Evolutionary conservation across 148 eudicot genomes (phyloP), one percentile per base, ranked within the genome.

Genomic region (Heliosperma pusillum): DNA sequence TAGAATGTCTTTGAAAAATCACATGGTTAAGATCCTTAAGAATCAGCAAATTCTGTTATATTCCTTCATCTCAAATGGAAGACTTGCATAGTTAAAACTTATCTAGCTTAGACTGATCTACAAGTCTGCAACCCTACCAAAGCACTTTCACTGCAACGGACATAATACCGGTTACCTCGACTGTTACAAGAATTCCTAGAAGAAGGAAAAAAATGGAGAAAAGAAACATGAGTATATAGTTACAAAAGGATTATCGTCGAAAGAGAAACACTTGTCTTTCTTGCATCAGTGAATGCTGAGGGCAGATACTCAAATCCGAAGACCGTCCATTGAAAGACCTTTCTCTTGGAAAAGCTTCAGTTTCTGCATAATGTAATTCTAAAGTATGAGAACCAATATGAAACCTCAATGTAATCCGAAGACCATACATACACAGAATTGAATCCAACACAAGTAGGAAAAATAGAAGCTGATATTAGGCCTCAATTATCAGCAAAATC

Each of bases 331-430:
- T 26, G 84, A 80, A 27, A 83, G 78, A 52, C 83, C 85, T 64
- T 81, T 78, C 52, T 84, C 88, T 58, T 87, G 81, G 24, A 90
- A 83, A 80, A 82, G 63, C 85, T 90, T 90, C 78, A 90, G 75
- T 79, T 90, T 90, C 94, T 90, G 87, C 80, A 76, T 10, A 70
- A 36, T 4, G 10, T 19, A 52, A 50, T 15, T 47, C 70, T 22
- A 65, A 75, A 77, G 2, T 66, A n/a, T 19, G 47, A 66, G 69
- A 47, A 66, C 36, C 69, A 36, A 17, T 0, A 33, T 17, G 19
- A 17, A 33, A 65, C 5, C 5, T 33, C 40, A 33, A 33, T 33
- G 40, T 33, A 33, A 33, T 33, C 40, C 40, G 3, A 33, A 2
- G 40, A 33, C 3, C 40, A 33, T 33, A 33, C 15, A 65, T 61